Percentiles rank a stretch among this genome's conserved stretches.
Evolutionary conservation across 1,284 basidiomycete species (phyloP).

Genomic region (Agaricales sp.): DNA sequence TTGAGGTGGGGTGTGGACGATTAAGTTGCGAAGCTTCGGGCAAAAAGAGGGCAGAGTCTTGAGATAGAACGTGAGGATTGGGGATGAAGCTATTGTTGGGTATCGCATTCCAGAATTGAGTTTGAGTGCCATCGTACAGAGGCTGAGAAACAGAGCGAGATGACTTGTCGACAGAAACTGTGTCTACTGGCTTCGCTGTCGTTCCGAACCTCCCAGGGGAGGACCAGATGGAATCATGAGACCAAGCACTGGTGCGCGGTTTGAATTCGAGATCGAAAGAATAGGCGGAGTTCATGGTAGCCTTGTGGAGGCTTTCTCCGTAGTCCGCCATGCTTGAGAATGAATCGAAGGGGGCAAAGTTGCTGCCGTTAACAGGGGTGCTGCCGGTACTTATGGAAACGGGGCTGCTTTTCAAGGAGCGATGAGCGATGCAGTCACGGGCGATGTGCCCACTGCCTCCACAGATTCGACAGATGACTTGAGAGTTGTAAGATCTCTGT

Average conservation of each 20-base stretch:
- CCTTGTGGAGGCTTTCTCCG: neutral
- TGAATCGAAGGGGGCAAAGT: neutral
- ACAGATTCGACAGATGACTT: slow-evolving; percentile 95
- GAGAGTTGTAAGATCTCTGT: slow-evolving; percentile 93
- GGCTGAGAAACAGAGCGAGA: neutral
- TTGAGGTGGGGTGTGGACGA: neutral
- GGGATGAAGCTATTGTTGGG: neutral
- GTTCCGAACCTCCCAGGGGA: neutral
- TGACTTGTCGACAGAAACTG: neutral
- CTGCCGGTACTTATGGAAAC: neutral
- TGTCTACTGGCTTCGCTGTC: neutral
- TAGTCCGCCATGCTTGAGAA: neutral
- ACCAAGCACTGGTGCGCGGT: neutral
- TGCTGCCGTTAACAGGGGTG: neutral
- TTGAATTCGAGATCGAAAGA: neutral
- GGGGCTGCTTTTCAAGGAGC: neutral
- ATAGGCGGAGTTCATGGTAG: neutral
- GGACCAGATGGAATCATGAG: slow-evolving; percentile 1
- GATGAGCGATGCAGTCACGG: slow-evolving; percentile 55
- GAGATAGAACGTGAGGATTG: neutral
- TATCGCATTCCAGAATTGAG: neutral
- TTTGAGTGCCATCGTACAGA: neutral
- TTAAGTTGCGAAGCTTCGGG: neutral
- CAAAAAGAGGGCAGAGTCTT: neutral
- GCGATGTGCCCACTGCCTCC: slow-evolving; percentile 96